These are phyloP conservation scores for Cladosporium colombiae DNA, from an alignment of 2,329 filamentous ascomycete genomes.

Conservation along the genomic window DNA sequence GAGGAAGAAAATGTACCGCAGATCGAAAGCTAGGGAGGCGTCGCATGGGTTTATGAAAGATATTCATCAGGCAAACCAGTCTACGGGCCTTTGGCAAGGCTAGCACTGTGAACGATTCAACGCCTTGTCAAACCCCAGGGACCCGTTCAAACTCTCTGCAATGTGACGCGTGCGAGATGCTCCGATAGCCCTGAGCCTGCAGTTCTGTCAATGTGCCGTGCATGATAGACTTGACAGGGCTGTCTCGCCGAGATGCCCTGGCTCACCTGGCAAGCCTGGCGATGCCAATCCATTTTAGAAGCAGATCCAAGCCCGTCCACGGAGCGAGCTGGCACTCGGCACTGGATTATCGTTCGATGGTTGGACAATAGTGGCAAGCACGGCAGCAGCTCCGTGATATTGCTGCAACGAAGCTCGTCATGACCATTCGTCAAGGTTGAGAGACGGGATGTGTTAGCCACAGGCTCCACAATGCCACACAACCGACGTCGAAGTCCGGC, in stretches of 20 bases:
- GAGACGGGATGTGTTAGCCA: constrained; percentile 8
- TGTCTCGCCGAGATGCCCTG: neutral
- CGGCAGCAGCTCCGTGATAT: constrained; percentile 3
- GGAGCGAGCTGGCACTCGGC: neutral
- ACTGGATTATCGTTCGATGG: neutral
- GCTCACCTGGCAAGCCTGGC: neutral
- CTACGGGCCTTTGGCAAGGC: neutral
- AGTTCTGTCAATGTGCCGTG: neutral
- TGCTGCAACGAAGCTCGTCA: neutral
- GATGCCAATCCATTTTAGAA: neutral
- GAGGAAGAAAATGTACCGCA: neutral
- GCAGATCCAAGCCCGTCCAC: neutral
- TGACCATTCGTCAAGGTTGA: constrained; percentile 4
- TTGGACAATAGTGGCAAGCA: neutral
- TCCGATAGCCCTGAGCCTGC: neutral
- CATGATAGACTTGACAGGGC: neutral
- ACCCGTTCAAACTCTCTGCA: constrained; percentile 4
- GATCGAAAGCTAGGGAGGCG: neutral
- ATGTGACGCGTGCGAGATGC: constrained; percentile 6
- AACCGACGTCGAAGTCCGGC: constrained; percentile 6
- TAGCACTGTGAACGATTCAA: constrained; percentile 4
- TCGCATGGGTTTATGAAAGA: constrained; percentile 8
- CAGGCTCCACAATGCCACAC: constrained; percentile 4
- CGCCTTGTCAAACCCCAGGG: constrained; percentile 1
- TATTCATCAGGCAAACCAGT: neutral